phyloP scores from a whole-genome alignment of 108 stramenopile genomes.

The Phaeodactylum tricornutum region DNA sequence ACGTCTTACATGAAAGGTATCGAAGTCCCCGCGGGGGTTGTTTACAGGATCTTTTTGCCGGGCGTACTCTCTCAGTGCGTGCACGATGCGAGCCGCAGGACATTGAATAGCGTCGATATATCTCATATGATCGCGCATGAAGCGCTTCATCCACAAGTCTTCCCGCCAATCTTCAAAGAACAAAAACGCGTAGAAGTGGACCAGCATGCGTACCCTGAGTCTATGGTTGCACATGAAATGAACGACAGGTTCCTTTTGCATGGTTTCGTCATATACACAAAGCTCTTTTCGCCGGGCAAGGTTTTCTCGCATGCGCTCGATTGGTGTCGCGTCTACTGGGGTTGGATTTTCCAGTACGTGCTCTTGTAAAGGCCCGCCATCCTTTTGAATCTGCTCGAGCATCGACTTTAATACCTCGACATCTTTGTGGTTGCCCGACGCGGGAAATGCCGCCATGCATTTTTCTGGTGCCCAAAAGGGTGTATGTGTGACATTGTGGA shows the following conservation, averaged over 20 bases:
- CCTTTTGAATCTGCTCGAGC: constrained; percentile 18
- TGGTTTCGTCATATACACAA: constrained; percentile 53
- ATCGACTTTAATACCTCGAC: constrained; percentile 32
- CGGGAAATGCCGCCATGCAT: constrained; percentile 17
- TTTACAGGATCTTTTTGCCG: background rate
- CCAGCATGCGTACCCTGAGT: constrained; percentile 34
- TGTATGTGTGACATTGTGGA: constrained; percentile 28
- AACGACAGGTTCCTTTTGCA: constrained; percentile 65
- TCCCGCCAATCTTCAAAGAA: constrained; percentile 70
- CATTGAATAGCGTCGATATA: constrained; percentile 77
- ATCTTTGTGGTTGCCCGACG: constrained; percentile 18
- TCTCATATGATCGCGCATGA: constrained; percentile 66
- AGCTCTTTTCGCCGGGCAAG: constrained; percentile 33
- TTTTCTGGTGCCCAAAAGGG: constrained; percentile 18
- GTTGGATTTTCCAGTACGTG: constrained; percentile 34
- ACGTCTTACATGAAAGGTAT: constrained; percentile 68
- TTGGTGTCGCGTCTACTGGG: constrained; percentile 42
- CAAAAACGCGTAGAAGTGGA: constrained; percentile 71
- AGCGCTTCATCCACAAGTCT: constrained; percentile 63
- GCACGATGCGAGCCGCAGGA: constrained; percentile 66
- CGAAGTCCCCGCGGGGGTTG: constrained; percentile 34
- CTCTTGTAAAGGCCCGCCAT: constrained; percentile 10
- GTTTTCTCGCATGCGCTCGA: constrained; percentile 53
- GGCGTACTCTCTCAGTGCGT: constrained; percentile 27
- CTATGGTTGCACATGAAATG: constrained; percentile 52